Base-by-base conservation (phyloP, 2,329 filamentous ascomycete species). In the Aspergillus texensis region DNA sequence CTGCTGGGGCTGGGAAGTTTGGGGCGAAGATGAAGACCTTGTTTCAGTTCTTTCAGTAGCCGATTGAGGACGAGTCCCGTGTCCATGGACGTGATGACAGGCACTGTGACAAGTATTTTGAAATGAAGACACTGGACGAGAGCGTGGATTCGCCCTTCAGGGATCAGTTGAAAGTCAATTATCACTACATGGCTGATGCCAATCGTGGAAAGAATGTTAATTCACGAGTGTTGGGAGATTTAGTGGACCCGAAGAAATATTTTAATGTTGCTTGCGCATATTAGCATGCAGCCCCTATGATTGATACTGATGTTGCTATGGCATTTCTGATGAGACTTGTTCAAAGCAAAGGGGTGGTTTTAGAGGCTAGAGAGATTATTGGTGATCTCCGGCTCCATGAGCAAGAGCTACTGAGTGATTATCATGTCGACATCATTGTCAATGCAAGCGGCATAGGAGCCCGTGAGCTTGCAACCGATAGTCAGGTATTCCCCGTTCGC, bases 21-120 rank as follows among this genome's bases (percentile, higher is more conserved):
- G 55, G 55, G 24, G 36, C 21, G 21, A 57, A 43, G 55, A 57
- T 57, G 36, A 57, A 57, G 41, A 57, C 34, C 5, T 24, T 57
- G 36, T 41, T 43, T 30, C 55, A 57, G 36, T 57, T 57, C 39
- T 57, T 57, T 57, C 34, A 26, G 21, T 14, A 10, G 16, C 39
- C 55, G 16, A 28, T 57, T 24, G 41, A 52, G 9, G 24, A 28
- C 6, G 16, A 54, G 32, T 19, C 10, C 16, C 12, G n/a, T 24
- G 52, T 4, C 9, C 4, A 30, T 57, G 24, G 3, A 10, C 4
- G 34, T n/a, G 36, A 43, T 57, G 24, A 21, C 11, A 32, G 11
- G 12, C 52, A 39, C 26, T 26, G 16, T 34, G 52, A 55, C 6
- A 55, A 55, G 10, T 55, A 26, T 26, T 26, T 12, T 19, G 52